A percentile compares a stretch with the other conserved stretches of the same genome.
phyloP scores from a whole-genome alignment of 305 asterid genomes.

The Ilex paraguariensis region DNA sequence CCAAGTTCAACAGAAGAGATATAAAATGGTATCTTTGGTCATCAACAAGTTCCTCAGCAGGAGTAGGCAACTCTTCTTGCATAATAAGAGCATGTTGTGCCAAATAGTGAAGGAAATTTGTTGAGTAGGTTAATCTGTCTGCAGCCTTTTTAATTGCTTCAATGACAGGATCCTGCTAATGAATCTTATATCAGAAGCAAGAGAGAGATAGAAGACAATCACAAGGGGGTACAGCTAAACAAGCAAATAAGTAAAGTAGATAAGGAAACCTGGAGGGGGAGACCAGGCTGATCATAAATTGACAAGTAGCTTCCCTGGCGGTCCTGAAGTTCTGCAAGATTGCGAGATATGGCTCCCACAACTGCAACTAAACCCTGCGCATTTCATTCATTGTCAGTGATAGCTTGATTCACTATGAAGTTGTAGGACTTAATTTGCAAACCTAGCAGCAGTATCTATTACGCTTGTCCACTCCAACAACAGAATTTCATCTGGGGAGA shows the following conservation, averaged over 20 bases:
- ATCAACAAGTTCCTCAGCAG: conserved; percentile 55
- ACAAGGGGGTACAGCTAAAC: not conserved
- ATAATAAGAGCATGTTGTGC: conserved; percentile 97
- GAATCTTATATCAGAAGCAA: conserved; percentile 18
- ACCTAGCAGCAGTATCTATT: not conserved
- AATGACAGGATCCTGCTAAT: conserved; percentile 84
- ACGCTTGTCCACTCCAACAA: not conserved
- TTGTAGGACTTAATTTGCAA: not conserved
- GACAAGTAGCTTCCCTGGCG: conserved; percentile 95
- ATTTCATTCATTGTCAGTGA: conserved; percentile 16
- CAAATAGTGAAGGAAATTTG: conserved; percentile 78
- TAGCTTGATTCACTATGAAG: conserved; percentile 3
- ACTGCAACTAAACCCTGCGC: conserved; percentile 95
- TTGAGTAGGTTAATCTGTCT: conserved; percentile 77
- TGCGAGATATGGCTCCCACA: conserved; percentile 96
- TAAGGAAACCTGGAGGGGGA: conserved; percentile 65
- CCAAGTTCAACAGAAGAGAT: conserved; percentile 90
- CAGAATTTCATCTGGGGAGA: not conserved
- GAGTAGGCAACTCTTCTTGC: conserved; percentile 85
- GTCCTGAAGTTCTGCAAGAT: conserved; percentile 93
- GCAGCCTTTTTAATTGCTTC: conserved; percentile 76
- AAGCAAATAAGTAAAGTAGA: conserved; percentile 7
- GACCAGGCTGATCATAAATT: conserved; percentile 90
- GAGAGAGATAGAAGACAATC: no score
- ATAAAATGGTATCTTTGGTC: conserved; percentile 83